Evolutionary conservation across 2,329 filamentous ascomycete species (phyloP).

Genomic region (Penicillium glabrum): DNA sequence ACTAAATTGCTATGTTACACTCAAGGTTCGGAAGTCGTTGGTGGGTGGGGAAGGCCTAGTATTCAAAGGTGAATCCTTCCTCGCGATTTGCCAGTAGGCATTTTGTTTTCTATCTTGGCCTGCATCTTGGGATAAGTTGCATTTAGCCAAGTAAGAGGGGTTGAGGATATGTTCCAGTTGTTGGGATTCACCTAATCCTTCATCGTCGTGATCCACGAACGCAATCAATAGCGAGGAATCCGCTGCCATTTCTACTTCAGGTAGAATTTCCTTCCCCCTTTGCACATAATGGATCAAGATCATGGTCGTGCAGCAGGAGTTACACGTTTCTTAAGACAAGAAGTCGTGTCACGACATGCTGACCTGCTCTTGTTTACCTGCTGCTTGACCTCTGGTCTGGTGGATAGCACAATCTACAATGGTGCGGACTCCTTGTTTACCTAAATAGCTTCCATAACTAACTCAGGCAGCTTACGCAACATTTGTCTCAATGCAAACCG

Average conservation of each 20-base stretch:
- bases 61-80: not conserved
- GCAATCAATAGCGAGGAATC: not conserved
- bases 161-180: not conserved
- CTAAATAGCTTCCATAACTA: not conserved
- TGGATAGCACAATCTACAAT: constrained; percentile 33
- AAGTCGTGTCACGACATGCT: constrained; percentile 24
- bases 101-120: not conserved
- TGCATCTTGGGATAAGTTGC: not conserved
- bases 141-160: not conserved
- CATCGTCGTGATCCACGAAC: not conserved
- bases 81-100: not conserved
- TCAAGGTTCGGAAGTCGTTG: not conserved
- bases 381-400: constrained; percentile 28
- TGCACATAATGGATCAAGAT: not conserved
- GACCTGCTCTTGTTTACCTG: constrained; percentile 28
- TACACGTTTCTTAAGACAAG: constrained; percentile 15
- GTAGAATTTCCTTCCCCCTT: not conserved
- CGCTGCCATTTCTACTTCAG: not conserved
- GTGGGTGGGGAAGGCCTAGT: not conserved
- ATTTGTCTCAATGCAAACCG: constrained; percentile 44
- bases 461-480: constrained; percentile 39
- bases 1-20: not conserved
- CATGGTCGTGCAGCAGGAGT: constrained; percentile 2
- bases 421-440: constrained; percentile 9
- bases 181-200: not conserved